Base-by-base conservation (phyloP, 2,329 filamentous ascomycete species). In the Aurifilum marmelostoma region DNA sequence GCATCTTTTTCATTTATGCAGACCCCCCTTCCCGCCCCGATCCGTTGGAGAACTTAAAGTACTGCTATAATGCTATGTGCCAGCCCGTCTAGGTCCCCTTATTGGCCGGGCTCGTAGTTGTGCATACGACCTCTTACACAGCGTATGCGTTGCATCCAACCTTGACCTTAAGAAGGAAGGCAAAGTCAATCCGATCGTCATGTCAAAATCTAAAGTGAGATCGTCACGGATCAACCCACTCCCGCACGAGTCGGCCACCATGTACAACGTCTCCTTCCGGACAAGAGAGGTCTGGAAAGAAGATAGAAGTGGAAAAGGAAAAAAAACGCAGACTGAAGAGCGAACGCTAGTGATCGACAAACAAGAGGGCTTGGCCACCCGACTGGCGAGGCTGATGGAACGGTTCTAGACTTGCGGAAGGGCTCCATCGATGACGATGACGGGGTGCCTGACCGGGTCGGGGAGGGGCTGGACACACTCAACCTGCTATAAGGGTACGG, bases 341-440 rank as follows among this genome's bases (percentile, higher is more conserved):
- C 21, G 32, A 59, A 18, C 14, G 29, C 32, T 56, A 1, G 24
- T 32, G 52, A 56, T 56, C 52, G 52, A 39, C 58, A 37, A 12
- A 59, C 14, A 24, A 4, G 8, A 37, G 18, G 32, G 9, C 32
- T 37, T 60, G 61, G 39, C 41, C 24, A 21, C 21, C 32, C 18
- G 39, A 14, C 8, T 54, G 47, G 47, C 41, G 41, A 59, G 63
- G 60, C 63, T 65, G 54, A 65, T 64, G 60, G 43, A 68, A 41
- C 63, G 50, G 67, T 66, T 71, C 69, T 71, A 71, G 69, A 71
- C 68, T 41, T 43, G 37, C 63, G 64, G 50, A 66, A 12, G 43
- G 52, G 50, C 62, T 61, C 69, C 69, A 66, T 63, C 63, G 65
- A 71, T 71, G 69, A 71, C 69, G 69, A 69, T 66, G 59, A 66